phyloP scores from a whole-genome alignment of 2,329 filamentous ascomycete genomes.

The Nigrospora oryzae region DNA sequence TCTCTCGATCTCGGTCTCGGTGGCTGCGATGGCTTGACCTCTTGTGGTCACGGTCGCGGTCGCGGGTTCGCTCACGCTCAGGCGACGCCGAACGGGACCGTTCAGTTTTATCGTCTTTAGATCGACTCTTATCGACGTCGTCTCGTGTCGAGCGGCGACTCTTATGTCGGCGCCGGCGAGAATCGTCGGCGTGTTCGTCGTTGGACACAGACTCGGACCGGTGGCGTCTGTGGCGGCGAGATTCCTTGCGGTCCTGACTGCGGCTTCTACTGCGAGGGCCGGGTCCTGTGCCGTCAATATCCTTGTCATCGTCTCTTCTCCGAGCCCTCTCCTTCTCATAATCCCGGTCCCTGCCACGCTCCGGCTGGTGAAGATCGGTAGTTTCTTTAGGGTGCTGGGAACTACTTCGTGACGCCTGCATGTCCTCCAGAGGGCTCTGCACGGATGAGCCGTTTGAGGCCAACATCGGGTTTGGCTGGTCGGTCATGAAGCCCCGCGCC shows the following conservation, averaged over 20 bases:
- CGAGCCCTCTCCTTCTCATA: conserved; percentile 15
- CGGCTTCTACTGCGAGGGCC: conserved; percentile 26
- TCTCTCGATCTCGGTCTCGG: conserved; percentile 32
- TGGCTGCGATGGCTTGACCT: conserved; percentile 36
- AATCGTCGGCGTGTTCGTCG: conserved; percentile 38
- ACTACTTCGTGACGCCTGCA: conserved; percentile 36
- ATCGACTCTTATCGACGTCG: conserved; percentile 32
- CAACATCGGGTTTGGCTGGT: conserved; percentile 23
- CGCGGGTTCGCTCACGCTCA: conserved; percentile 31
- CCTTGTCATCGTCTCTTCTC: conserved; percentile 17
- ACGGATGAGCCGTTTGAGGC: conserved; percentile 20
- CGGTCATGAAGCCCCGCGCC: conserved; percentile 39
- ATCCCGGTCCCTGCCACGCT: conserved; percentile 24
- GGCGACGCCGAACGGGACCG: conserved; percentile 59
- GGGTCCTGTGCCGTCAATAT: conserved; percentile 18
- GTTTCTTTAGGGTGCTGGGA: conserved; percentile 30
- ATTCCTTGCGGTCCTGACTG: conserved; percentile 36
- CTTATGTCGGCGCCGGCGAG: conserved; percentile 42
- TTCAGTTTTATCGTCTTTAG: conserved; percentile 34
- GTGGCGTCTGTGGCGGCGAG: conserved; percentile 42
- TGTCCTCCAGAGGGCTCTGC: conserved; percentile 23
- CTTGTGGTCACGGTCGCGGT: conserved; percentile 32
- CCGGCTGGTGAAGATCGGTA: conserved; percentile 23
- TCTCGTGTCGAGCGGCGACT: conserved; percentile 34
- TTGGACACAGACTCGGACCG: conserved; percentile 41